Evolutionary conservation across 208 protist species (phyloP), one percentile per base, ranked within the genome.

Genomic region (Porcisia deanei): DNA sequence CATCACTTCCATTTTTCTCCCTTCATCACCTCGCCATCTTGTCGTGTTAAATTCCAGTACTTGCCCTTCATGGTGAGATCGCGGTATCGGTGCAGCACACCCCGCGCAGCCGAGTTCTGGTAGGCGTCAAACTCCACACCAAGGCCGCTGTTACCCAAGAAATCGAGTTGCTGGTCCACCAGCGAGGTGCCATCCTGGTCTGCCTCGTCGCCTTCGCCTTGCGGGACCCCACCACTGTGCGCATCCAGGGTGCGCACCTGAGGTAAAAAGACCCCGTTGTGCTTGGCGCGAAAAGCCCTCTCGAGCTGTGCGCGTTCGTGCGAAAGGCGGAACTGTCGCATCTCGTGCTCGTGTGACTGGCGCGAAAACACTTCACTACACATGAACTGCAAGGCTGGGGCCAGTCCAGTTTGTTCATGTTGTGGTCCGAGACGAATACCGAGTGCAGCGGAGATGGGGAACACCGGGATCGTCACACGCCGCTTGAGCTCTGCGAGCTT

Each of bases 41-140:
- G 37, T 14, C 90, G 79, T 1, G 91, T 93, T 12, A 94, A 76
- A 37, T 85, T 87, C 88, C 90, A 95, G 81, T 92, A 93, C 73
- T 83, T 85, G 52, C 93, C 91, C 58, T 92, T 92, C 88, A 95
- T 93, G n/a, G 91, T 96, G 34, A 94, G 84, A 73, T 97, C 93
- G 22, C 93, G 85, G 79, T 95, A 95, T 59, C 82, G 78, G 49
- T 94, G 89, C 43, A 97, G 79, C 71, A 83, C 84, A 20, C 90
- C 89, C 30, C 81, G 76, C n/a, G 81, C 84, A 14, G 76, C 64
- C 5, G 94, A 94, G 60, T 88, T 82, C 41, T 87, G 83, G 76
- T 95, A 97, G 43, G 86, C 94, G 71, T 95, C 85, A 30, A 89
- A 85, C 16, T 85, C 76, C 34, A 80, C 78, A 6, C 86, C 89